Conservation (phyloP, 169 alveolate species). For the Theileria luwenshuni region DNA sequence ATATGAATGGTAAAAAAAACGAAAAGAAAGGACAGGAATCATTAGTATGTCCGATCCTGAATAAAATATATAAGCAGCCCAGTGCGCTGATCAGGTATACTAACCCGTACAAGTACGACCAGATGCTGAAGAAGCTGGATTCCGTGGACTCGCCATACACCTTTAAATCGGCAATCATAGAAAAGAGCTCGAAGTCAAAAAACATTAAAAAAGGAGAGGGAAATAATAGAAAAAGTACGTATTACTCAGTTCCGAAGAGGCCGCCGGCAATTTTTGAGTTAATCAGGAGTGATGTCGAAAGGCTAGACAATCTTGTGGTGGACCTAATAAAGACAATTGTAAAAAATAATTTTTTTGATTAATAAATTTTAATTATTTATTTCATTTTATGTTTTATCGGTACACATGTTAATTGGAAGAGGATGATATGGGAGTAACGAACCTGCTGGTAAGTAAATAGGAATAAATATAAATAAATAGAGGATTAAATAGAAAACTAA, state of each 20-base stretch:
- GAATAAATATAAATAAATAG: no score
- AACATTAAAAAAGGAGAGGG: conserved; percentile 14
- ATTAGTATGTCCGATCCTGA: conserved; percentile 40
- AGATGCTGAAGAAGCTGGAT: conserved; percentile 38
- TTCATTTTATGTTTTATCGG: no score
- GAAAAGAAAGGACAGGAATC: conserved; percentile 11
- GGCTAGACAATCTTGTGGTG: conserved; percentile 40
- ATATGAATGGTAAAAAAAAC: conserved; percentile 2
- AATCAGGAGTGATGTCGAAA: conserved; percentile 48
- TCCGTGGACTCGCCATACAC: conserved; percentile 35
- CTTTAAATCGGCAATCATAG: conserved; percentile 38
- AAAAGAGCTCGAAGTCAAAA: conserved; percentile 20
- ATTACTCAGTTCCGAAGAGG: conserved; percentile 40
- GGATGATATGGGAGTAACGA: conserved; percentile 52
- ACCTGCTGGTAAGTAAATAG: conserved; percentile 53
- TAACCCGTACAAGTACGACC: conserved; percentile 51
- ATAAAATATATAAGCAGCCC: conserved; percentile 57
- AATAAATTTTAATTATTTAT: background rate
- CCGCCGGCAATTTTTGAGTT: conserved; percentile 59
- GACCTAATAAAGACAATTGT: conserved; percentile 53
- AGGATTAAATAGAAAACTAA: background rate
- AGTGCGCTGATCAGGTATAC: conserved; percentile 60
- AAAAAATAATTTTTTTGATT: conserved; percentile 40
- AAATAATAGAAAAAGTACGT: background rate
- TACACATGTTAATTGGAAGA: background rate